Conservation (phyloP, 2,329 filamentous ascomycete species). For the Magnaporthiopsis incrustans region DNA sequence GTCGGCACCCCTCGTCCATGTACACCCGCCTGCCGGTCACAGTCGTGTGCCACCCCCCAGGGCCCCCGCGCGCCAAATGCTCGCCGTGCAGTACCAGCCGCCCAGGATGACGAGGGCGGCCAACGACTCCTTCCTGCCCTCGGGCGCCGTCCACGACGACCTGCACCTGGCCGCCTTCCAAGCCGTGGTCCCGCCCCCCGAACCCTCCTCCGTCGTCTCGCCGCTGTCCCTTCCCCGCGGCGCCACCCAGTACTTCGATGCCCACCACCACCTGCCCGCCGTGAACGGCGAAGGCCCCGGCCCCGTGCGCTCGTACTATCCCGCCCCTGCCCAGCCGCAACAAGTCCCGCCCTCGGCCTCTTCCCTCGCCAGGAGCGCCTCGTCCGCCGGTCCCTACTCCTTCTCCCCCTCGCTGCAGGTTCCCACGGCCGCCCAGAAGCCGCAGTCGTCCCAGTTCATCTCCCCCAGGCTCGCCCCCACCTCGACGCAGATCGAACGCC, state of each 20-base stretch:
- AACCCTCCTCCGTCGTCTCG: conserved; percentile 29
- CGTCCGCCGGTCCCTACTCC: conserved; percentile 15
- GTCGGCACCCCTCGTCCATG: neutral
- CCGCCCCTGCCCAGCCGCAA: conserved; percentile 13
- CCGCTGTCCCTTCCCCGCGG: conserved; percentile 30
- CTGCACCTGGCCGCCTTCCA: conserved; percentile 18
- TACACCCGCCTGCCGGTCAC: neutral
- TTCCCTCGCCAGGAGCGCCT: neutral
- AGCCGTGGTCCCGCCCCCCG: conserved; percentile 18
- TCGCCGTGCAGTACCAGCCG: conserved; percentile 12
- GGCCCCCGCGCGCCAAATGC: neutral
- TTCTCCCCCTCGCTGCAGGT: conserved; percentile 10
- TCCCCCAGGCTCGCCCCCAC: conserved; percentile 19
- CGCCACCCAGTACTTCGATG: conserved; percentile 30
- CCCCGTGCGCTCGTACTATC: conserved; percentile 5
- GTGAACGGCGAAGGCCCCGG: conserved; percentile 11
- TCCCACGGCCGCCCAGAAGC: conserved; percentile 12
- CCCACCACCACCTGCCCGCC: conserved; percentile 16
- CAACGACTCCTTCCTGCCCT: conserved; percentile 34
- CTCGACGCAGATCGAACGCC: conserved; percentile 15
- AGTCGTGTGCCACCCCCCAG: neutral
- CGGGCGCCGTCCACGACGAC: conserved; percentile 27
- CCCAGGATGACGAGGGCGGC: conserved; percentile 31
- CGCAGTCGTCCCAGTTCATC: conserved; percentile 16
- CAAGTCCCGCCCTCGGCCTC: neutral